Percentiles rank a stretch among this genome's conserved stretches.
phyloP scores from a whole-genome alignment of 495 filamentous ascomycete genomes.

The Diplogelasinospora grovesii region DNA sequence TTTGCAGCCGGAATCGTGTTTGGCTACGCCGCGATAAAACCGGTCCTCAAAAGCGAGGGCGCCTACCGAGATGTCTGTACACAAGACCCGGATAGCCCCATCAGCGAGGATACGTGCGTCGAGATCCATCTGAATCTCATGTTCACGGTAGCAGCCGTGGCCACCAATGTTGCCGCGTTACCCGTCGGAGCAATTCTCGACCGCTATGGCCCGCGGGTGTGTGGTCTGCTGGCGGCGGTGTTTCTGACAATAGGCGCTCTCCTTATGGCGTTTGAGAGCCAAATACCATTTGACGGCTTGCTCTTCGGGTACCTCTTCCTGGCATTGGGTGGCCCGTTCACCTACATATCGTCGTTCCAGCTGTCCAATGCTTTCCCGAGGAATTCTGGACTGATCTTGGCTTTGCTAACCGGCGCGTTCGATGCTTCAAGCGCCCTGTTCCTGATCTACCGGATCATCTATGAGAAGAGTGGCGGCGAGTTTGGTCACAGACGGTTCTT shows the following conservation, averaged over 20 bases:
- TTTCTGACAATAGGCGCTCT: constrained; percentile 64
- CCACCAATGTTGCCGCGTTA: constrained; percentile 70
- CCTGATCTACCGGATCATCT: constrained; percentile 73
- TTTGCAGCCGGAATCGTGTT: constrained; percentile 76
- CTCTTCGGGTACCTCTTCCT: constrained; percentile 75
- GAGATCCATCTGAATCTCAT: constrained; percentile 85
- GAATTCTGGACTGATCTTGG: constrained; percentile 79
- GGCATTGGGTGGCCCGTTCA: constrained; percentile 79
- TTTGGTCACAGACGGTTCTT: constrained; percentile 71
- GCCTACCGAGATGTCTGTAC: constrained; percentile 62
- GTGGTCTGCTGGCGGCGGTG: constrained; percentile 64
- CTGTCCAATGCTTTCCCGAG: constrained; percentile 86
- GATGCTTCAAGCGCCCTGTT: constrained; percentile 87
- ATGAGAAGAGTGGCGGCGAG: constrained; percentile 50
- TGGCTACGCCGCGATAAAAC: constrained; percentile 79
- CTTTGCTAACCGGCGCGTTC: constrained; percentile 81
- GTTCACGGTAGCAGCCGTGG: constrained; percentile 90
- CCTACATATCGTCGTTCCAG: constrained; percentile 88
- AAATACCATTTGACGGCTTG: constrained; percentile 63
- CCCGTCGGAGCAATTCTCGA: constrained; percentile 84
- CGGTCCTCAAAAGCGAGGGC: constrained; percentile 67
- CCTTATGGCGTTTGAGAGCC: constrained; percentile 62
- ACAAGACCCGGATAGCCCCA: constrained; percentile 36
- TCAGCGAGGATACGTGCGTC: constrained; percentile 54
- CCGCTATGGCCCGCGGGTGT: constrained; percentile 69